Conservation (phyloP, 2,329 filamentous ascomycete genomes). For the Beauveria rudraprayagi region DNA sequence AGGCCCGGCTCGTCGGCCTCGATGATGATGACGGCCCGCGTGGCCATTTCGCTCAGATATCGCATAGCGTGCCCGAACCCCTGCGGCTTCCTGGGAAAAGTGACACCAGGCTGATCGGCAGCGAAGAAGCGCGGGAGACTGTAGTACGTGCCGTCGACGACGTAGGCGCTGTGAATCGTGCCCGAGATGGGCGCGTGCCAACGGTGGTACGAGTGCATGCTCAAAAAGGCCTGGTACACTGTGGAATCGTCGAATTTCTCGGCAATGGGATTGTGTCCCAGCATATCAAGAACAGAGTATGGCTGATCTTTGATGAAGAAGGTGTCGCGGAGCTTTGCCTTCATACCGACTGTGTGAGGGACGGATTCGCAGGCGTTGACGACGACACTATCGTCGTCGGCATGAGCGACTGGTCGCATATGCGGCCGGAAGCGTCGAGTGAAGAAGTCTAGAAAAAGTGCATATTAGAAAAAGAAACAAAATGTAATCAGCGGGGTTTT, state of each 20-base stretch:
- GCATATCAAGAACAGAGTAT: slow-evolving; percentile 58
- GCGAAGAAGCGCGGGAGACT: slow-evolving; percentile 44
- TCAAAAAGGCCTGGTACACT: slow-evolving; percentile 64
- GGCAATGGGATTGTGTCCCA: slow-evolving; percentile 46
- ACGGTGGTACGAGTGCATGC: slow-evolving; percentile 59
- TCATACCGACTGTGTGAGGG: slow-evolving; percentile 42
- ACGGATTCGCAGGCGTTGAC: slow-evolving; percentile 59
- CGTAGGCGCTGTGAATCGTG: slow-evolving; percentile 47
- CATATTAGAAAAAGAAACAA: not conserved
- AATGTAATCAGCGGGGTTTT: fast-evolving
- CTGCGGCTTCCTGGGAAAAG: slow-evolving; percentile 24
- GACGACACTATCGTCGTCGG: slow-evolving; percentile 46
- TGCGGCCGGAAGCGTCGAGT: slow-evolving; percentile 46
- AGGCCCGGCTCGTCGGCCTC: slow-evolving; percentile 60
- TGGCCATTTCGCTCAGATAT: slow-evolving; percentile 60
- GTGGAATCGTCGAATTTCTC: slow-evolving; percentile 53
- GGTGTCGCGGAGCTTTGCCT: slow-evolving; percentile 46
- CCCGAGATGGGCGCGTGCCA: slow-evolving; percentile 65
- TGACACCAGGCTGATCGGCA: slow-evolving; percentile 19
- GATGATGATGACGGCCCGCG: slow-evolving; percentile 61
- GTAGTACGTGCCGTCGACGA: slow-evolving; percentile 60
- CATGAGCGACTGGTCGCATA: slow-evolving; percentile 49
- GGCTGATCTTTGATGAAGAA: slow-evolving; percentile 66
- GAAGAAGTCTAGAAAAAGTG: slow-evolving; percentile 47
- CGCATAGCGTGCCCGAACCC: slow-evolving; percentile 49